A percentile compares a stretch with the other conserved stretches of the same genome.
Conservation (phyloP, 495 filamentous ascomycete genomes). For the Astrothelium macrocarpum region DNA sequence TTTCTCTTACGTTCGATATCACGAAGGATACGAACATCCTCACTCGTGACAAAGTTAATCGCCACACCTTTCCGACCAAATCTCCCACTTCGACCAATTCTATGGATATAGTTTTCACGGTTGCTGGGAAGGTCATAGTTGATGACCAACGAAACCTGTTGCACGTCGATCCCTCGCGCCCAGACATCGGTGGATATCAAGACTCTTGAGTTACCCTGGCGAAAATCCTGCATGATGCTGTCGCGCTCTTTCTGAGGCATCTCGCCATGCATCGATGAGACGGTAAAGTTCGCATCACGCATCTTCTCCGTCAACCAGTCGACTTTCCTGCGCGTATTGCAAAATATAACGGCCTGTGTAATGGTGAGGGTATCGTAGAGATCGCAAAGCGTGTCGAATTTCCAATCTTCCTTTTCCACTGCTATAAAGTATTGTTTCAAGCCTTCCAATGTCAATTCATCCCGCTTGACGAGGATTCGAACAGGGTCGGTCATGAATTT, state of each 20-base stretch:
- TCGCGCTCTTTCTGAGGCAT: constrained; percentile 98
- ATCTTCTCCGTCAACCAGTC: constrained; percentile 99
- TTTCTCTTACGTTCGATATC: constrained; percentile 76
- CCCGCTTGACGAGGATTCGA: constrained; percentile 98
- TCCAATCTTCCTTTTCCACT: constrained; percentile 99
- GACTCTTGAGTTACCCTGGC: constrained; percentile 89
- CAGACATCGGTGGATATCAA: constrained; percentile 97
- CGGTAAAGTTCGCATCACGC: constrained; percentile 94
- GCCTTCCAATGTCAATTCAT: constrained; percentile 95
- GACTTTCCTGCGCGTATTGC: constrained; percentile 98
- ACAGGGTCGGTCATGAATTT: constrained; percentile 99
- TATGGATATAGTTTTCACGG: constrained; percentile 99
- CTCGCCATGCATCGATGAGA: constrained; percentile 97
- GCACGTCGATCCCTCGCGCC: constrained; percentile 97
- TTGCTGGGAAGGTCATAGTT: constrained; percentile 98
- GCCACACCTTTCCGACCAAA: constrained; percentile 98
- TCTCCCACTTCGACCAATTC: constrained; percentile 89
- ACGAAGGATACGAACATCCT: constrained; percentile 93
- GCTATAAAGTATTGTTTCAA: constrained; percentile 99
- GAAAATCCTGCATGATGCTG: constrained; percentile 98
- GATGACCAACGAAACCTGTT: constrained; percentile 98
- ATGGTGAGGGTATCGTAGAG: constrained; percentile 99
- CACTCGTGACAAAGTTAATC: constrained; percentile 98
- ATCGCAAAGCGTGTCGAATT: constrained; percentile 98
- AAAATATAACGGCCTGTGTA: constrained; percentile 99